Evolutionary conservation across 75 land plant genomes (phyloP).

Genomic region (Larix kaempferi): DNA sequence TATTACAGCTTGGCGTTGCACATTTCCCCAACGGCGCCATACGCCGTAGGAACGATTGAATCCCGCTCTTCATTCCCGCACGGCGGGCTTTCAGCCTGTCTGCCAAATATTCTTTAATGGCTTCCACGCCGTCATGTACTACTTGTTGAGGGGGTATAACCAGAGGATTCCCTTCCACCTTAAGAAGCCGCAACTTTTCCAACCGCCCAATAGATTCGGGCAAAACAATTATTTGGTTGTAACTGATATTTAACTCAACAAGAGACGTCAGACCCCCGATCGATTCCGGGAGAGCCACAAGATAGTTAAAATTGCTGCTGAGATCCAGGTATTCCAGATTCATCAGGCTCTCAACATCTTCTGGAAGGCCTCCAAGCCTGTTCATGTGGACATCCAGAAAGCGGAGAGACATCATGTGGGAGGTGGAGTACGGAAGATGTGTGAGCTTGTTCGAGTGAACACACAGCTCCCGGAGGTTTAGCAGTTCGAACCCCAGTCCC

Average conservation of each 20-base stretch:
- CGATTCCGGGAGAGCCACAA: slow-evolving; percentile 51
- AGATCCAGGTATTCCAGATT: slow-evolving; percentile 58
- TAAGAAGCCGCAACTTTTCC: slow-evolving; percentile 48
- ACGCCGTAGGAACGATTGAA: not conserved
- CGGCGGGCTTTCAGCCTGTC: slow-evolving; percentile 1
- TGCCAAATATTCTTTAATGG: slow-evolving; percentile 46
- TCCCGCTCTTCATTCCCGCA: not conserved
- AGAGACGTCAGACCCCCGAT: slow-evolving; percentile 61
- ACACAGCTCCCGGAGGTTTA: slow-evolving; percentile 50
- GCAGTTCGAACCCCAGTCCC: not conserved
- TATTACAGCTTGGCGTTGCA: not conserved
- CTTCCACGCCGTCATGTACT: slow-evolving; percentile 49
- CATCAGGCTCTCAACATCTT: slow-evolving; percentile 65
- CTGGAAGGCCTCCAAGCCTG: slow-evolving; percentile 63
- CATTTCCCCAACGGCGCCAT: not conserved
- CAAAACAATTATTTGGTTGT: slow-evolving; percentile 50
- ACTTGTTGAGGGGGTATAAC: slow-evolving; percentile 62
- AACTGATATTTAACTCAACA: slow-evolving; percentile 51
- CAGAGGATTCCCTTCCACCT: slow-evolving; percentile 75
- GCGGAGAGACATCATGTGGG: slow-evolving; percentile 55
- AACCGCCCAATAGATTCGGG: slow-evolving; percentile 71
- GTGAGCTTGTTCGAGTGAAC: slow-evolving; percentile 75
- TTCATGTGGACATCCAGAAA: slow-evolving; percentile 75
- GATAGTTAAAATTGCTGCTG: slow-evolving; percentile 67
- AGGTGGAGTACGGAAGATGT: slow-evolving; percentile 60